Percentiles rank a stretch among this genome's conserved stretches.
Evolutionary conservation across 371 early-diverging fungal genomes (phyloP).

Genomic region (Mucor piriformis): DNA sequence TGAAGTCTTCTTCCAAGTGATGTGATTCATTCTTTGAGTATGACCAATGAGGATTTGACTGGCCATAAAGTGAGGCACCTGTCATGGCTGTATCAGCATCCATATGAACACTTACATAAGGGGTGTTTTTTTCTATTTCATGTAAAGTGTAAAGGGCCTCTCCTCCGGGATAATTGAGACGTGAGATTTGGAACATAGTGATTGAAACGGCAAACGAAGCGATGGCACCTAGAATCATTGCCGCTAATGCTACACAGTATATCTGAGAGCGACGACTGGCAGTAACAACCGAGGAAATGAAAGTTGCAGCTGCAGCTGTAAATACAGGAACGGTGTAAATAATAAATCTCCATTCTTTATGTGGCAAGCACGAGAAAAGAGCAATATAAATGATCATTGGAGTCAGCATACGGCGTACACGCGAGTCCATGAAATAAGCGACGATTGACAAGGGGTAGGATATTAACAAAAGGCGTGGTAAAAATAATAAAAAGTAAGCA

Average conservation of each 20-base stretch:
- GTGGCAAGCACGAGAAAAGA: constrained; percentile 78
- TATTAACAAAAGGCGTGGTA: constrained; percentile 78
- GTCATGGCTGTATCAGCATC: constrained; percentile 86
- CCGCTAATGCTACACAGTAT: constrained; percentile 11
- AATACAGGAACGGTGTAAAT: constrained; percentile 85
- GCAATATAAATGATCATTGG: constrained; percentile 63
- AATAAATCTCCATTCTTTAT: constrained; percentile 98
- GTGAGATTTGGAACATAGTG: constrained; percentile 64
- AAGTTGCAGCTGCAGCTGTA: constrained; percentile 73
- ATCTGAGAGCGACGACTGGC: constrained; percentile 17
- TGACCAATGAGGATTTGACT: constrained; percentile 48
- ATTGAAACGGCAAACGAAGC: constrained; percentile 43
- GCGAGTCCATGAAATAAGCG: constrained; percentile 41
- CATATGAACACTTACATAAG: constrained; percentile 68
- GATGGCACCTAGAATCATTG: constrained; percentile 26
- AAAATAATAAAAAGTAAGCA: constrained; percentile 68
- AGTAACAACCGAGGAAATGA: constrained; percentile 32
- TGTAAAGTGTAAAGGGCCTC: constrained; percentile 73
- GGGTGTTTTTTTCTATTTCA: constrained; percentile 34
- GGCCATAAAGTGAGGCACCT: constrained; percentile 83
- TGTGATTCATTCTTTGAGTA: constrained; percentile 73
- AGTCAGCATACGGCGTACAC: constrained; percentile 56
- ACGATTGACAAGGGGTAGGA: constrained; percentile 68
- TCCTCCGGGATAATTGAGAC: constrained; percentile 91
- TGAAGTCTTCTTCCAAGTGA: constrained; percentile 45